phyloP scores from a whole-genome alignment of 2,329 filamentous ascomycete species.

The Monilinia laxa region DNA sequence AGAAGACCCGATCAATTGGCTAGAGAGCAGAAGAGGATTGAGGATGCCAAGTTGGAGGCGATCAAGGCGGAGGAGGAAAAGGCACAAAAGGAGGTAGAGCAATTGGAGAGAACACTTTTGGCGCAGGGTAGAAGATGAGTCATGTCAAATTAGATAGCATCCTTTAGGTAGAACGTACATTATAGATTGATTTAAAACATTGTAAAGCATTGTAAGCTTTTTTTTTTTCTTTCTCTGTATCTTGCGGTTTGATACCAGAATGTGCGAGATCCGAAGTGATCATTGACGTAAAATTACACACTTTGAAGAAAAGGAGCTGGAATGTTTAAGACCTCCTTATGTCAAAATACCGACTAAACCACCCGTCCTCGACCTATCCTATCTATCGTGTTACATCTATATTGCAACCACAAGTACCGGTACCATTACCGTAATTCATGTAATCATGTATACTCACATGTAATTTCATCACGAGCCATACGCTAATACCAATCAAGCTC shows the following conservation, averaged over 20 bases:
- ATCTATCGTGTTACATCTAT: not conserved
- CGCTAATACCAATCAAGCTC: not conserved
- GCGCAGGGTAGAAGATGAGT: constrained; percentile 30
- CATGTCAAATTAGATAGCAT: not conserved
- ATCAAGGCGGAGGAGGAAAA: constrained; percentile 54
- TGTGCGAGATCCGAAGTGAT: not conserved
- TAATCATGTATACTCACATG: too few species aligned
- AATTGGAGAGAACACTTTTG: constrained; percentile 58
- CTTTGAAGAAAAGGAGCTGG: too few species aligned
- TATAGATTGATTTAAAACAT: not conserved
- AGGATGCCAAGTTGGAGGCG: constrained; percentile 51
- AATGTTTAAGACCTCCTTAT: not conserved
- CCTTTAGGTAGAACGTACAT: constrained; percentile 11
- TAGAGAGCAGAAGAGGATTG: constrained; percentile 69
- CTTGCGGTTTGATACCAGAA: not conserved
- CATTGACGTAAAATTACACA: too few species aligned
- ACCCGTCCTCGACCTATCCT: not conserved
- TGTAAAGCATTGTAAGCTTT: not conserved
- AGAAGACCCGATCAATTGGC: constrained; percentile 83
- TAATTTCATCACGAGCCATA: not conserved
- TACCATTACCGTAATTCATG: not conserved
- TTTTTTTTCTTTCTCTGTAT: not conserved
- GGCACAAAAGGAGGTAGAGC: constrained; percentile 52
- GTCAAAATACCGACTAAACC: not conserved
- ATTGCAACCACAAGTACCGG: not conserved